Evolutionary conservation across 768 basidiomycete species (phyloP), one percentile per base, ranked within the genome.

Genomic region (Mycena sanguinolenta): DNA sequence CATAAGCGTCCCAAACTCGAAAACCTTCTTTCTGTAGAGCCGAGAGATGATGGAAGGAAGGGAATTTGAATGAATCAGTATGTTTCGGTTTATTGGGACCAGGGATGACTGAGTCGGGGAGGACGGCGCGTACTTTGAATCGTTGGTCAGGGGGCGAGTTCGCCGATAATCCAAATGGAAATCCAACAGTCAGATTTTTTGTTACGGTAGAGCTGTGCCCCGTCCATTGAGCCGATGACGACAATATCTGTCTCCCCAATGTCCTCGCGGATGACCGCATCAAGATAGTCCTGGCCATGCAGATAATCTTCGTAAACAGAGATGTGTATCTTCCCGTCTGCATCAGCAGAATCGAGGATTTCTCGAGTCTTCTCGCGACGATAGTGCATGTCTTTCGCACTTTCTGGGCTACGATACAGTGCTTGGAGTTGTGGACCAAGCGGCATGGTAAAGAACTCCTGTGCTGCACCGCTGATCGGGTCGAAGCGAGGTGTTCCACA

Each of bases 391-490:
- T 55, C 67, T 10, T 65, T 21, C 0, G 81, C 71, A 36, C 73
- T 74, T 10, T 67, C 57, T 4, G 64, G 69, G 27, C 28, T 72
- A 0, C 74, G 42, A 7, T 76, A 73, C 0, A 77, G 66, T 0
- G 82, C 78, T 54, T 84, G 84, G 0, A 82, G 63, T 39, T 83
- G 82, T 0, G 81, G 82, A 14, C 81, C 82, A 14, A 84, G 46
- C 0, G 76, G 82, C 2, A 84, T 77, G 0, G 81, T 84, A 0
- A 39, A 67, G 19, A 80, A 81, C 2, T 78, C 36, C 6, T 39
- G 57, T 0, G 58, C 3, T 32, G 4, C 10, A 16, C 39, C 50
- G 2, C 32, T 34, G 32, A 34, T 25, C 30, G 23, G 10, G 21
- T 80, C 73, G 60, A 77, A 77, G 1, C 77, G 79, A 10, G 76